Conservation (phyloP, 2,329 filamentous ascomycete species). For the Aspergillus tamarii region DNA sequence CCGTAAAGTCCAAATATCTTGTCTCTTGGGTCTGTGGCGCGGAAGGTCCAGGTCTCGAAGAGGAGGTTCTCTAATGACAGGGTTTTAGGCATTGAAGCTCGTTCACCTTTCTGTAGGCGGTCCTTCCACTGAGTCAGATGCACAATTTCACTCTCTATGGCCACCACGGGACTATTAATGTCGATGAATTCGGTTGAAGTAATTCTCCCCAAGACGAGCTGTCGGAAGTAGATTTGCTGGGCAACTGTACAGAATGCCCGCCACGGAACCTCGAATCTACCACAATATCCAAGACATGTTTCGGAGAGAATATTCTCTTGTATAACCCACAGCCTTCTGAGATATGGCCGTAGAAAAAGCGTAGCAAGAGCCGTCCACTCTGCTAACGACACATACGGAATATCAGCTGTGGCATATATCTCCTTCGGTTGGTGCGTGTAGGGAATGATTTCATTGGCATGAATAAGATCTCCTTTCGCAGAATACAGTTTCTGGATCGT, state of each 20-base stretch:
- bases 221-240: slow-evolving; percentile 7
- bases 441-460: not conserved
- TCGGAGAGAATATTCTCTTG: slow-evolving; percentile 7
- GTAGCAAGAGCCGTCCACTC: slow-evolving; percentile 7
- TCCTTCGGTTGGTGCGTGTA: not conserved
- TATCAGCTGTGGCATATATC: not conserved
- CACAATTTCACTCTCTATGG: slow-evolving; percentile 7
- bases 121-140: slow-evolving; percentile 10
- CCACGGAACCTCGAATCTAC: slow-evolving; percentile 3
- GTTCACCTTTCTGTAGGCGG: slow-evolving; percentile 3
- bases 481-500: slow-evolving; percentile 1
- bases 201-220: not conserved
- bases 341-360: slow-evolving; percentile 7
- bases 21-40: slow-evolving; percentile 5
- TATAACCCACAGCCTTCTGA: slow-evolving; percentile 7
- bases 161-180: not conserved
- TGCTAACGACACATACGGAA: not conserved
- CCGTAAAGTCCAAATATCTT: slow-evolving; percentile 10
- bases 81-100: not conserved
- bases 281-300: slow-evolving; percentile 7
- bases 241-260: slow-evolving; percentile 6
- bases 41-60: slow-evolving; percentile 13
- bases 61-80: slow-evolving; percentile 6
- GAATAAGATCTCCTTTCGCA: not conserved
- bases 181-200: slow-evolving; percentile 6